Evolutionary conservation across 129 eudicot genomes (phyloP).

Genomic region (Chrysanthemum makinoi): DNA sequence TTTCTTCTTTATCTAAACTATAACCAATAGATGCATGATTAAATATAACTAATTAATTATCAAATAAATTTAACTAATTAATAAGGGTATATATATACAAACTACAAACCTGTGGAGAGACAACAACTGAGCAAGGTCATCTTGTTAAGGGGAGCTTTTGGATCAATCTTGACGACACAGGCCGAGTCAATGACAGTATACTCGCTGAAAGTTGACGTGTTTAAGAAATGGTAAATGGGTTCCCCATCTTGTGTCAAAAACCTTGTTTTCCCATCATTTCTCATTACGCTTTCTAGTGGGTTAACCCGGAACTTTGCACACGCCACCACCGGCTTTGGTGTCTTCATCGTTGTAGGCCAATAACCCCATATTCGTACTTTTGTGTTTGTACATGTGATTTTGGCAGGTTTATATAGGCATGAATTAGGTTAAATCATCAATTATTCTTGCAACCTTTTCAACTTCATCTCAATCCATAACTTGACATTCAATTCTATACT

Average conservation of each 20-base stretch:
- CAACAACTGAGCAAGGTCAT: constrained; percentile 74
- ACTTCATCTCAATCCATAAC: no score
- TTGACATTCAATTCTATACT: no score
- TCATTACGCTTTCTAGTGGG: constrained; percentile 47
- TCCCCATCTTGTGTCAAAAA: constrained; percentile 45
- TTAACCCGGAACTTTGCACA: constrained; percentile 51
- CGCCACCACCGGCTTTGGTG: no score
- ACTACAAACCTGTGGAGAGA: constrained; percentile 52
- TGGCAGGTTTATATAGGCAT: no score
- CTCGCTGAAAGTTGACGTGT: constrained; percentile 68
- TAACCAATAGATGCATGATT: background rate
- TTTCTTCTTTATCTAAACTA: background rate
- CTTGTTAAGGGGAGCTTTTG: constrained; percentile 45
- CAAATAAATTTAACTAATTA: background rate
- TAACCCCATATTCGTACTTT: no score
- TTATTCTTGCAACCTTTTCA: no score
- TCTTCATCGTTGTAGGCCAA: no score
- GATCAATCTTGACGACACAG: constrained; percentile 58
- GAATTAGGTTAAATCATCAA: no score
- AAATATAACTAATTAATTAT: background rate
- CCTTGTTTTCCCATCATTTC: constrained; percentile 45
- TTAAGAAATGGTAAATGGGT: constrained; percentile 64
- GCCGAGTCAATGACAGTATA: constrained; percentile 67
- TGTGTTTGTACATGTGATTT: no score
- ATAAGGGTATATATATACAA: background rate